A percentile compares a stretch with the other conserved stretches of the same genome.
Evolutionary conservation across 176 grass and related monocot species (phyloP).

Genomic region (Stipa capillata): DNA sequence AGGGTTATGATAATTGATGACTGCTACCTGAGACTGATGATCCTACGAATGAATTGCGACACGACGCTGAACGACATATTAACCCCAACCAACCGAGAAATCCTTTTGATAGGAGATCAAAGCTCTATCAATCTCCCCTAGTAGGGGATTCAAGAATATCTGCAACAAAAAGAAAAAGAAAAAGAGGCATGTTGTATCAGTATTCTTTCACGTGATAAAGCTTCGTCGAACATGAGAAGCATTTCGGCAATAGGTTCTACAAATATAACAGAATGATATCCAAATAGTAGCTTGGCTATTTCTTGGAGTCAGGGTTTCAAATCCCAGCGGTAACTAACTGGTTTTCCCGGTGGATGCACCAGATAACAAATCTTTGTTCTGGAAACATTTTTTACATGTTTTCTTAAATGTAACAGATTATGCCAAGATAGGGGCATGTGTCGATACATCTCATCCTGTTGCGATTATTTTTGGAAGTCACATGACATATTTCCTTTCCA

Average conservation of each 20-base stretch:
- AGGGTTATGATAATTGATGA: background rate
- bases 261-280: background rate
- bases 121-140: background rate
- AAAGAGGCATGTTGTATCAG: background rate
- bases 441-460: background rate
- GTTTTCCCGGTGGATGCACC: background rate
- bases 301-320: background rate
- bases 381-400: background rate
- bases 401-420: background rate
- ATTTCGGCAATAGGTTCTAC: background rate
- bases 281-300: background rate
- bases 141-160: constrained; percentile 18
- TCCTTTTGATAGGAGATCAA: background rate
- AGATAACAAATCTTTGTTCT: background rate
- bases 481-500: background rate
- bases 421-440: background rate
- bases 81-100: constrained; percentile 17
- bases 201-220: background rate
- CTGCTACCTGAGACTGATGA: background rate
- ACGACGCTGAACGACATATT: background rate
- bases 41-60: background rate
- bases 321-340: background rate
- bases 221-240: background rate
- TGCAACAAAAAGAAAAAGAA: too few relatives aligned
- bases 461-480: background rate